Evolutionary conservation across 108 stramenopile genomes (phyloP), one percentile per base, ranked within the genome.

Genomic region (Pelagomonas calceolata): DNA sequence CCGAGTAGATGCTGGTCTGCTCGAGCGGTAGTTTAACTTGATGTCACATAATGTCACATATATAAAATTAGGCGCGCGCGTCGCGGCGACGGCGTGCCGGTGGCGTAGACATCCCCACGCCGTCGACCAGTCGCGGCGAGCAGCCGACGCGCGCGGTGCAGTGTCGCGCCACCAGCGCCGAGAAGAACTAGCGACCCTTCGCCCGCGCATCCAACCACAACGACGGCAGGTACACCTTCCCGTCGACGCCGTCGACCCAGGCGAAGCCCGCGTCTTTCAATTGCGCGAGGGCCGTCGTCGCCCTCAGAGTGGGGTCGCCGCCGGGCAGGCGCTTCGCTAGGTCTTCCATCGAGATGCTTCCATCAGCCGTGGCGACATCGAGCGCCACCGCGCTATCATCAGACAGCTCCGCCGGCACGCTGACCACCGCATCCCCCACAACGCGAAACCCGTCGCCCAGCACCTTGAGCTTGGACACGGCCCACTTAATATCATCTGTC

Each of bases 381-480:
- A 68, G 31, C 32, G 67, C 67, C 26, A 17, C n/a, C 46, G 67
- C 36, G 35, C 31, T 14, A 60, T 74, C 73, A 4, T 39, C 34
- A 26, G 31, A 35, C 16, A 74, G 67, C 60, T 74, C 73, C 67
- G 32, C 34, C 15, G 73, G 73, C 44, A 68, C 73, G 0, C 30
- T 32, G 36, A 74, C 29, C 34, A 74, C 15, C 31, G 45, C 45
- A 3, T 32, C 30, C 36, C 31, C 73, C 30, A 68, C 34, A 4
- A 36, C 43, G 67, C 31, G 35, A n/a, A 74, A 31, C 16, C 73
- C 73, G 67, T 36, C 33, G 34, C 73, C 73, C 10, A 74, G 73
- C 32, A 44, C 36, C 37, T 46, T 46, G n/a, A 74, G 73, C 73
- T 36, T 26, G n/a, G 43, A 4, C 7, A 74, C 34, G 7, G 73